Conservation (phyloP, 139 green algal genomes). For the Zygnema circumcarinatum region DNA sequence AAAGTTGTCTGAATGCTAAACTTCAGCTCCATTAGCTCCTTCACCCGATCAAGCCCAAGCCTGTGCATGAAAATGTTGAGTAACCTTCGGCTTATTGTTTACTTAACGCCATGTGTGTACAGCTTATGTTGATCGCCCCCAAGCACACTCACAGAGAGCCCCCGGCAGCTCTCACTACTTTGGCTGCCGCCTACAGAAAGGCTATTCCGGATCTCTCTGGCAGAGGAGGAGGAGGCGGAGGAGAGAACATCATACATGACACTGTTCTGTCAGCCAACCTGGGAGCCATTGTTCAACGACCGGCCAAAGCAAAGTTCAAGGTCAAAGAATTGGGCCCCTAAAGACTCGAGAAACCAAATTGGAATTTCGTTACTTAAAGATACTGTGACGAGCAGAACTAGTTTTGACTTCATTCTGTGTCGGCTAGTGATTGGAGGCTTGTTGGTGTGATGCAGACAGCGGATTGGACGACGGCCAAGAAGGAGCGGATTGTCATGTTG, state of each 20-base stretch:
- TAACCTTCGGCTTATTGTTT: too few species aligned
- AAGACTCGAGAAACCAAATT: slow-evolving; percentile 10
- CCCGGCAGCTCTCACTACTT: background rate
- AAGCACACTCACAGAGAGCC: slow-evolving; percentile 37
- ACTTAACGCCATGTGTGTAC: too few species aligned
- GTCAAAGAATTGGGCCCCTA: background rate
- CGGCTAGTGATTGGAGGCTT: background rate
- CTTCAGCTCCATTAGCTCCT: too few species aligned
- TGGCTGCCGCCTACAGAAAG: background rate
- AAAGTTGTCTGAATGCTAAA: too few species aligned
- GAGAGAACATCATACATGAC: background rate
- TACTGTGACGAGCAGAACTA: background rate
- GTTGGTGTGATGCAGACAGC: slow-evolving; percentile 6
- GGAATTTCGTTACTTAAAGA: too few species aligned
- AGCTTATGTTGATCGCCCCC: slow-evolving; percentile 37
- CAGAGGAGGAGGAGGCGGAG: background rate
- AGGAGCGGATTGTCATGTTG: slow-evolving; percentile 38
- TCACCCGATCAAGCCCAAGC: too few species aligned
- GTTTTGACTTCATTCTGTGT: background rate
- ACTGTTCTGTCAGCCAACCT: background rate
- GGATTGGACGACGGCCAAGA: slow-evolving; percentile 27
- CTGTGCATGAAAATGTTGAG: too few species aligned
- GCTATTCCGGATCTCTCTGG: background rate
- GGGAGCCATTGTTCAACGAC: slow-evolving; percentile 17
- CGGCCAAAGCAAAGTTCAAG: slow-evolving; percentile 22